A percentile compares a stretch with the other conserved stretches of the same genome.
Conservation (phyloP, 305 asterid species). For the Fraxinus albicans region DNA sequence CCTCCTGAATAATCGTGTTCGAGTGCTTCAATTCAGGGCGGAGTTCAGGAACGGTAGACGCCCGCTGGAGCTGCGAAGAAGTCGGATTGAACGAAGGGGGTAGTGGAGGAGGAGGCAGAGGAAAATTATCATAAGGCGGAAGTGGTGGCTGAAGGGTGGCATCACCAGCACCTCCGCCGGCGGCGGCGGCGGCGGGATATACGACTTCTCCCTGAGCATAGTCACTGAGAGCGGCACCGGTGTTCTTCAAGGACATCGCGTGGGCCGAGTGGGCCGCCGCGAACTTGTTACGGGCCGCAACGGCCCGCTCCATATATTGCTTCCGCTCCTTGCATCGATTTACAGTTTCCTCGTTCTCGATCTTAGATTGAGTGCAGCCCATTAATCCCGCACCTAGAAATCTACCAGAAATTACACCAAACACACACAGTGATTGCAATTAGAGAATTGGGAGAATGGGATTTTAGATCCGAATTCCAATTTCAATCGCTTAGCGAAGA, state of each 20-base stretch:
- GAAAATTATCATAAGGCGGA: slow-evolving; percentile 43
- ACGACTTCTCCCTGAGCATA: slow-evolving; percentile 78
- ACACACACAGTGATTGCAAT: background rate
- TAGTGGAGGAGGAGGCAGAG: slow-evolving; percentile 52
- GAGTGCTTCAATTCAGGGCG: slow-evolving; percentile 36
- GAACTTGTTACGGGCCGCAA: slow-evolving; percentile 71
- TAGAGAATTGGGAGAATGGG: slow-evolving; percentile 17
- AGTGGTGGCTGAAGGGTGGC: slow-evolving; percentile 37
- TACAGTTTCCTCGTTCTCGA: slow-evolving; percentile 7
- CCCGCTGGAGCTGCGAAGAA: slow-evolving; percentile 71
- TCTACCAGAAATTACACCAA: background rate
- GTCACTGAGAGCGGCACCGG: slow-evolving; percentile 95
- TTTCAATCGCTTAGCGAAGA: background rate
- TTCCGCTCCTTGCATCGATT: slow-evolving; percentile 14
- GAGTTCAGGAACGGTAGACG: slow-evolving; percentile 84
- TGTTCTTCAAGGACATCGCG: slow-evolving; percentile 78
- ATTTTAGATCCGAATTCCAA: slow-evolving; percentile 25
- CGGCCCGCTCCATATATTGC: background rate
- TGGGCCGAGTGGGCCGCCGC: slow-evolving; percentile 93
- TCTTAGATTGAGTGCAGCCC: background rate
- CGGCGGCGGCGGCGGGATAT: slow-evolving; percentile 29
- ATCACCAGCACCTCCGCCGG: slow-evolving; percentile 18
- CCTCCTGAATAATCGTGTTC: slow-evolving; percentile 70
- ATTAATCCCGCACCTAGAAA: slow-evolving; percentile 4
- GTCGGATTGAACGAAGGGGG: slow-evolving; percentile 35